Percentiles rank a stretch among this genome's conserved stretches.
These are phyloP conservation scores for Lumnitzera littorea DNA, from an alignment of 345 rosid species.

Conservation along the genomic window DNA sequence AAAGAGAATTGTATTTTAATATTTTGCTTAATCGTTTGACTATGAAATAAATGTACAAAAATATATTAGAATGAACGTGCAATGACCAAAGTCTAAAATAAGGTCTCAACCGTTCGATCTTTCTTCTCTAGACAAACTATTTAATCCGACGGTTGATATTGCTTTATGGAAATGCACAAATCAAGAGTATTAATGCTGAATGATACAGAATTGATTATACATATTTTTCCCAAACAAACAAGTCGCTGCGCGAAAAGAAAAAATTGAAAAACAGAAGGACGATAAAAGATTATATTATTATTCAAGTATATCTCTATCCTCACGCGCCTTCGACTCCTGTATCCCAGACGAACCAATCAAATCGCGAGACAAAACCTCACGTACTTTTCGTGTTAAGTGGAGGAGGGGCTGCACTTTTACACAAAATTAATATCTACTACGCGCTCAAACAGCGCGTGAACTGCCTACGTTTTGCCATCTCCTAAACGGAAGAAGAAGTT, in stretches of 20 bases:
- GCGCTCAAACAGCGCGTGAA: conserved; percentile 20
- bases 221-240: not conserved
- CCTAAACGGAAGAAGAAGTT: conserved; percentile 16
- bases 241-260: not conserved
- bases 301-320: not conserved
- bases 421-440: not conserved
- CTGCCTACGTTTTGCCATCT: not conserved
- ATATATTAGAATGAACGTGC: no score
- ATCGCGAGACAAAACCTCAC: conserved; percentile 1
- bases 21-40: no score
- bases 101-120: no score
- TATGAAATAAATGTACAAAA: no score
- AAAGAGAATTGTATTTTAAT: no score
- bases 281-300: not conserved
- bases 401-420: conserved; percentile 6
- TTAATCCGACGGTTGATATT: conserved; percentile 1
- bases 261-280: not conserved
- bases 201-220: conserved; percentile 3
- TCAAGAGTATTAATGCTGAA: conserved; percentile 1
- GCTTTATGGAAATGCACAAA: not conserved
- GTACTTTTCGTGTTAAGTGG: conserved; percentile 16
- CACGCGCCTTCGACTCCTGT: not conserved
- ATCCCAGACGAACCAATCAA: conserved; percentile 20
- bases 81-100: no score
- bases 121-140: no score